phyloP scores from a whole-genome alignment of 768 basidiomycete genomes.

The Psilocybe sp. region DNA sequence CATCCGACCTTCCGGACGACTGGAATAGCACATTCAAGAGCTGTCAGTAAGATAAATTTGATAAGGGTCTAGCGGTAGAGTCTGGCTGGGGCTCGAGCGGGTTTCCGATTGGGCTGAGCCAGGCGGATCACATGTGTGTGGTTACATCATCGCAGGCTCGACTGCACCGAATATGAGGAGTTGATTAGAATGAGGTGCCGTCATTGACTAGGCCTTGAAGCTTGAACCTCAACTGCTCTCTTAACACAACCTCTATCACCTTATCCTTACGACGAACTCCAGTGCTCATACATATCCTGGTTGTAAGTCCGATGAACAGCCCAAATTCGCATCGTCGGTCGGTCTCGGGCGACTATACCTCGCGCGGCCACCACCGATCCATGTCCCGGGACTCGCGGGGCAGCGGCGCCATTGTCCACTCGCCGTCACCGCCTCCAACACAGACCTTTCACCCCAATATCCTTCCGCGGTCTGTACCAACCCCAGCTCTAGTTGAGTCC shows the following conservation, averaged over 20 bases:
- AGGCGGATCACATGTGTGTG: too few relatives aligned
- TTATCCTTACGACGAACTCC: slow-evolving; percentile 1
- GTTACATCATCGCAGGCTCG: too few relatives aligned
- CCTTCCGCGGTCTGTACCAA: slow-evolving; percentile 41
- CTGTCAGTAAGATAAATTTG: too few relatives aligned
- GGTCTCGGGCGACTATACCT: slow-evolving; percentile 7
- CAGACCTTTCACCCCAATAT: slow-evolving; percentile 44
- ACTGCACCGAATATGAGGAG: too few relatives aligned
- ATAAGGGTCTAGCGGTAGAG: too few relatives aligned
- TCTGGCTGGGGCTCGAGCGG: too few relatives aligned
- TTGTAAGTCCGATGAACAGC: neutral
- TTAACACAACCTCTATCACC: slow-evolving; percentile 13
- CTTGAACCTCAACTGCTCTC: neutral
- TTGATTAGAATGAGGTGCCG: too few relatives aligned
- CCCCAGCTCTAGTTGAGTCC: slow-evolving; percentile 51
- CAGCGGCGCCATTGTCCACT: slow-evolving; percentile 18
- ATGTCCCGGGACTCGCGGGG: slow-evolving; percentile 10
- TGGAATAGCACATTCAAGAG: too few relatives aligned
- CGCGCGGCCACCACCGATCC: slow-evolving; percentile 13
- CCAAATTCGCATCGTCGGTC: slow-evolving; percentile 7
- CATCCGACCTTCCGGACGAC: too few relatives aligned
- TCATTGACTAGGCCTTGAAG: too few relatives aligned
- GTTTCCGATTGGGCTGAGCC: too few relatives aligned
- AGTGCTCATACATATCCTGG: too few relatives aligned
- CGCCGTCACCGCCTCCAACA: slow-evolving; percentile 34